Conservation (phyloP, 768 basidiomycete genomes). For the Lactarius hatsudake region DNA sequence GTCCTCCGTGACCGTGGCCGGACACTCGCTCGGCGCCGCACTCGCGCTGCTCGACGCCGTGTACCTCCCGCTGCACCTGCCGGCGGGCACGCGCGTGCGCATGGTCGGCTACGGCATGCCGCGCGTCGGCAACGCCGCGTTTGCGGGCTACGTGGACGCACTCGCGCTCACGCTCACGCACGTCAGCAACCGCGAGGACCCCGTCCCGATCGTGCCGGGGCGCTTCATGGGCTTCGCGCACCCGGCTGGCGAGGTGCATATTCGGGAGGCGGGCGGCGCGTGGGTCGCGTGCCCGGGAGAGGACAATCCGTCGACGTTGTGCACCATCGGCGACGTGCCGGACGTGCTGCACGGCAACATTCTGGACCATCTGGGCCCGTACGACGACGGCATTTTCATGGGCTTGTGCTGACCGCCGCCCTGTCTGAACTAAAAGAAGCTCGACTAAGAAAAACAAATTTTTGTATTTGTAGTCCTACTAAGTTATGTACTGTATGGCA, state of each 20-base stretch:
- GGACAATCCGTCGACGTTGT: conserved; percentile 21
- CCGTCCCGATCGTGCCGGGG: conserved; percentile 26
- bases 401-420: conserved; percentile 4
- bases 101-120: conserved; percentile 50
- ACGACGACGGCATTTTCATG: conserved; percentile 20
- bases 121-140: conserved; percentile 51
- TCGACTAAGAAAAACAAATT: too few relatives aligned
- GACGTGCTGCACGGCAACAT: background rate
- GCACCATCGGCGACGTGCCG: conserved; percentile 18
- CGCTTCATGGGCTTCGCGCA: conserved; percentile 23
- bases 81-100: conserved; percentile 36
- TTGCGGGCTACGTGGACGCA: conserved; percentile 36
- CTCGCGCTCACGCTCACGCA: conserved; percentile 9
- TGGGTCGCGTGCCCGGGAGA: conserved; percentile 17
- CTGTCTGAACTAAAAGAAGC: too few relatives aligned
- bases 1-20: conserved; percentile 42
- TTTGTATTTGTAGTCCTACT: background rate
- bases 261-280: conserved; percentile 3
- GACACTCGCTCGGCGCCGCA: conserved; percentile 28
- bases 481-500: too few relatives aligned
- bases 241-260: conserved; percentile 28
- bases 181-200: conserved; percentile 28
- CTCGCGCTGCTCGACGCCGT: conserved; percentile 35
- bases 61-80: conserved; percentile 34
- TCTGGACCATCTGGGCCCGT: conserved; percentile 21